Evolutionary conservation across 2,329 filamentous ascomycete species (phyloP).

Genomic region (Phoma sp.): DNA sequence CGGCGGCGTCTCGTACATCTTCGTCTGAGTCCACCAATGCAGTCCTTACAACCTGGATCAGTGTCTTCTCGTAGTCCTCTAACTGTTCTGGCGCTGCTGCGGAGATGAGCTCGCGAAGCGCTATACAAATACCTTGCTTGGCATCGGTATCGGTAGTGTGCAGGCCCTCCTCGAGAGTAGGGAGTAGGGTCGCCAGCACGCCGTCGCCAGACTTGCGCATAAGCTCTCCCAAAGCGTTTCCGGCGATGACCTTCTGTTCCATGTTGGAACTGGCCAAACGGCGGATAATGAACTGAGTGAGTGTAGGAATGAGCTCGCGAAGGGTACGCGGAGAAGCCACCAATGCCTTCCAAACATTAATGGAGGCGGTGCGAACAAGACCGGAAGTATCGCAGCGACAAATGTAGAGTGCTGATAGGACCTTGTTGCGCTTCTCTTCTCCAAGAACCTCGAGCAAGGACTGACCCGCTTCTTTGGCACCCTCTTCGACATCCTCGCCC

Average conservation of each 20-base stretch:
- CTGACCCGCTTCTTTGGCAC: constrained; percentile 83
- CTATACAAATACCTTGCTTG: constrained; percentile 96
- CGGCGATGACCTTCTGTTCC: constrained; percentile 98
- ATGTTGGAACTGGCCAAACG: constrained; percentile 94
- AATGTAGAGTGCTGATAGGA: constrained; percentile 95
- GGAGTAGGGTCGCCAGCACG: constrained; percentile 84
- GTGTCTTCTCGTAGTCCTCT: constrained; percentile 91
- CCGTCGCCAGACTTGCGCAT: constrained; percentile 97
- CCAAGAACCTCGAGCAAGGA: constrained; percentile 95
- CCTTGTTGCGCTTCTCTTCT: constrained; percentile 95
- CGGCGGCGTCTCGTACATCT: constrained; percentile 92
- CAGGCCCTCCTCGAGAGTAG: constrained; percentile 89
- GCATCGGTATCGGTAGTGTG: constrained; percentile 91
- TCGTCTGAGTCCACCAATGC: constrained; percentile 88
- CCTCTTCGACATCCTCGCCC: constrained; percentile 79
- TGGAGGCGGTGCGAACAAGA: constrained; percentile 85
- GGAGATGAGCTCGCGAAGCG: constrained; percentile 88
- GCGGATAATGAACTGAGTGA: constrained; percentile 93
- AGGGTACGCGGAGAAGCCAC: constrained; percentile 90
- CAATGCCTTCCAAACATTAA: constrained; percentile 95
- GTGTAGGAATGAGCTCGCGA: constrained; percentile 92
- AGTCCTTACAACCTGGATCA: constrained; percentile 92
- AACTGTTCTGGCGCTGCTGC: constrained; percentile 87
- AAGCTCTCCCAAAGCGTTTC: constrained; percentile 93
- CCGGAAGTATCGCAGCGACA: constrained; percentile 96